Evolutionary conservation across 441 rosid species (phyloP), one percentile per base, ranked within the genome.

Genomic region (Syzygium malaccense): DNA sequence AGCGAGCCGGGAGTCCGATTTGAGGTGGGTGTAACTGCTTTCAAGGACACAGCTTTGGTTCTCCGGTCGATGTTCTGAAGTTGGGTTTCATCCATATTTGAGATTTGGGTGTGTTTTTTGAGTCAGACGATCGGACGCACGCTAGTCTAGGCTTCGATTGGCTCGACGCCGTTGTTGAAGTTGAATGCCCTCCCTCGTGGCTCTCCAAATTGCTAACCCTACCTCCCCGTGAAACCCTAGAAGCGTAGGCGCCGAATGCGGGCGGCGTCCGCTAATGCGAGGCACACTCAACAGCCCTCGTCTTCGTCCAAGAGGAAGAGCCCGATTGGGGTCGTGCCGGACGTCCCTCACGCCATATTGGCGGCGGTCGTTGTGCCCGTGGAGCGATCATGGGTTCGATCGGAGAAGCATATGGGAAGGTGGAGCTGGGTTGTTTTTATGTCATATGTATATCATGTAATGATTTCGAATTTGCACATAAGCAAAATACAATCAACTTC

Each of bases 321-420:
- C 90, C 94, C 95, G 28, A 93, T 97, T 55, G 91, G 96, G n/a
- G 93, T 90, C 92, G 93, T 92, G 89, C 91, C 94, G 87, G 98
- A 95, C 80, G 92, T 94, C 60, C 99, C 99, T 37, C 89, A 88
- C 86, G 93, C 87, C 83, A 88, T 98, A n/a, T 53, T 98, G 99
- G 99, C 94, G 90, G 89, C 97, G 93, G 91, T 95, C 99, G 57
- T 88, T 95, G 23, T 95, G 91, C 87, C 99, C 99, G 9, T 75
- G 96, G 85, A 94, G 95, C 92, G 98, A 98, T 92, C 96, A 95
- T 89, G 98, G 99, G 78, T 96, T 96, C 88, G 99, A 98, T 86
- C 93, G 94, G 75, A 94, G 94, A 90, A 98, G 98, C 90, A 91
- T 98, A 86, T 96, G 98, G 99, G 99, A 98, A 96, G 99, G 98